These are phyloP conservation scores for Candida pseudofarinosa DNA, from an alignment of 805 yeast genomes.

Conservation along the genomic window DNA sequence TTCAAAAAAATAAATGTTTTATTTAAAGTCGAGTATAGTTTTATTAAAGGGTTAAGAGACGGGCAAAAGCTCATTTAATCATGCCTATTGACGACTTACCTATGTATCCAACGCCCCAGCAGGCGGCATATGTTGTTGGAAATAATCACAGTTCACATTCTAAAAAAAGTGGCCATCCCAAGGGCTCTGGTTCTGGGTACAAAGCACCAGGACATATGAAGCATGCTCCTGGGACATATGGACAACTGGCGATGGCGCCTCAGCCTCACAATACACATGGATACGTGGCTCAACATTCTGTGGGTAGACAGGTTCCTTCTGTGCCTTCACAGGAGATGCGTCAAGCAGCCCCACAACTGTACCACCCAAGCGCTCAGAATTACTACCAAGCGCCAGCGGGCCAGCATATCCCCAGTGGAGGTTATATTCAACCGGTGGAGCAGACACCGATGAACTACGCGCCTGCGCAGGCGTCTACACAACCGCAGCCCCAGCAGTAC, in stretches of 20 bases:
- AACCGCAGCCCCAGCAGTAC: conserved; percentile 5
- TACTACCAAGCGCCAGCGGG: conserved; percentile 9
- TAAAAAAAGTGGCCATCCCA: conserved; percentile 3
- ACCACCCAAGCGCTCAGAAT: conserved; percentile 9
- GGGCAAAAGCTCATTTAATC: neutral
- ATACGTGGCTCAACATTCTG: conserved; percentile 7
- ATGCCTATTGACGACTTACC: conserved; percentile 39
- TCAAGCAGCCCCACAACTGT: conserved; percentile 15
- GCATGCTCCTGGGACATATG: conserved; percentile 14
- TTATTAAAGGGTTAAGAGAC: neutral
- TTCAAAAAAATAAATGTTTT: too few species aligned
- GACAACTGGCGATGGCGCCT: conserved; percentile 5
- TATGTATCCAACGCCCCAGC: conserved; percentile 43
- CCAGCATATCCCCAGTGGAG: conserved; percentile 7
- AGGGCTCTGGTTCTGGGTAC: conserved; percentile 3
- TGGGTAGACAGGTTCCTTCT: neutral
- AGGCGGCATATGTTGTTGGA: conserved; percentile 32
- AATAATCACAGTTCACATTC: conserved; percentile 6
- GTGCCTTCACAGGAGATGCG: conserved; percentile 17
- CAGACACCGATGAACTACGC: neutral
- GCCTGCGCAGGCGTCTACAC: conserved; percentile 7
- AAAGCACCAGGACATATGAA: conserved; percentile 10
- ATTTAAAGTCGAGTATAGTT: too few species aligned
- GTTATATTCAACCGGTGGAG: neutral
- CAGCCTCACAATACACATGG: conserved; percentile 9